Base-by-base conservation (phyloP, 2,329 filamentous ascomycete species). In the Verticillium nubilum region DNA sequence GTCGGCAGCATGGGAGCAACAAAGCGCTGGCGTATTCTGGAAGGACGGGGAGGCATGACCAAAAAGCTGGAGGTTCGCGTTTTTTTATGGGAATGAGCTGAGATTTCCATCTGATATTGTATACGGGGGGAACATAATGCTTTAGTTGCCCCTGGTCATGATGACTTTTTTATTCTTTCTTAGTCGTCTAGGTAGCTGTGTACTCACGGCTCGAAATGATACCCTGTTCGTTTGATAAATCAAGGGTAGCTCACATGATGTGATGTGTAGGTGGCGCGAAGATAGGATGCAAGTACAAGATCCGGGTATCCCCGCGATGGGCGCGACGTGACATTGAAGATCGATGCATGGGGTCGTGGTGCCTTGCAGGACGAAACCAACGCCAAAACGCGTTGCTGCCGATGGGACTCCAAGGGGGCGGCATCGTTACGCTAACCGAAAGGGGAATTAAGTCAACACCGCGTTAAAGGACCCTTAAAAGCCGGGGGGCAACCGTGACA, bases 21-120 rank as follows among this genome's bases (percentile, higher is more conserved):
- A n/a, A 50, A 58, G 50, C 50, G 56, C 42, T 37, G 56, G 56
- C 56, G 56, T 58, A 25, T 47, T 47, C 42, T 31, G n/a, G n/a
- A 47, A 47, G 42, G 42, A 12, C 25, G n/a, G 17, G 19, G n/a
- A 19, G 42, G 42, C 42, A 47, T 47, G 42, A 47, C n/a, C 42
- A 47, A 47, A 47, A 47, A 31, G 42, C 25, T 23, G 42, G 42
- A 47, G 42, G 42, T 25, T 47, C 13, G 19, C 42, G n/a, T 23
- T 47, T 47, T 19, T 47, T 25, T 7, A n/a, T n/a, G 35, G 35
- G 17, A 42, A 19, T 23, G 42, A 12, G 19, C 9, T 12, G 42
- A 7, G 42, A 19, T 12, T 50, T 50, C 42, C 19, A n/a, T 10
- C 10, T 50, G 19, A 23, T 23, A 50, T 50, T 50, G 42, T 50